Evolutionary conservation across 768 basidiomycete genomes (phyloP).

Genomic region (Rubroboletus pulcherrimus): DNA sequence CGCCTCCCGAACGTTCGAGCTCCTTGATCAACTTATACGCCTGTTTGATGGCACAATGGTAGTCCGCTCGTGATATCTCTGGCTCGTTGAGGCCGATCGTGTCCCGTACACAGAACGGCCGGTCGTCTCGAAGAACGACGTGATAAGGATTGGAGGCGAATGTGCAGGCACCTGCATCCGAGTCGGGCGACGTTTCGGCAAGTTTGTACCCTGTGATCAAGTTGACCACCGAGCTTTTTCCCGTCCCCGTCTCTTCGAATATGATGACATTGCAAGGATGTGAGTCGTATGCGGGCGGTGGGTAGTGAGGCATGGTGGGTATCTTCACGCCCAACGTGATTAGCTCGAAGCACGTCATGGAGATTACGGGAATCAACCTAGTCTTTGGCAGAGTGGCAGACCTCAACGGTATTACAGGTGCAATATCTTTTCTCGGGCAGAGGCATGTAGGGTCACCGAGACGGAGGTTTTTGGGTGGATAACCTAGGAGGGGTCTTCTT

Average conservation of each 20-base stretch:
- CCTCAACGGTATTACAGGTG: background rate
- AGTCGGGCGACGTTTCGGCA: constrained; percentile 31
- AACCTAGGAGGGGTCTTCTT: background rate
- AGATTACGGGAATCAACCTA: constrained; percentile 5
- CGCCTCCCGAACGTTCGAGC: constrained; percentile 31
- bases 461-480: background rate
- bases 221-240: constrained; percentile 43
- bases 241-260: constrained; percentile 28
- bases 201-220: constrained; percentile 29
- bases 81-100: constrained; percentile 33
- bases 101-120: constrained; percentile 28
- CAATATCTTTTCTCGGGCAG: constrained; percentile 7
- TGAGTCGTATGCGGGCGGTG: constrained; percentile 17
- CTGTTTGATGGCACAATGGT: constrained; percentile 26
- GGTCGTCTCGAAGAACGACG: constrained; percentile 12
- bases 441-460: constrained; percentile 2
- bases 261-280: constrained; percentile 22
- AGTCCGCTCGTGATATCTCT: constrained; percentile 14
- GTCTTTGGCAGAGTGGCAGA: background rate
- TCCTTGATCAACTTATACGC: constrained; percentile 32
- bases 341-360: background rate
- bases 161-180: constrained; percentile 35
- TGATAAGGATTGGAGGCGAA: constrained; percentile 27
- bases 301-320: background rate
- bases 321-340: constrained; percentile 5